These are phyloP conservation scores for Phytophthora colocasiae DNA, from an alignment of 352 stramenopile genomes.

Conservation along the genomic window DNA sequence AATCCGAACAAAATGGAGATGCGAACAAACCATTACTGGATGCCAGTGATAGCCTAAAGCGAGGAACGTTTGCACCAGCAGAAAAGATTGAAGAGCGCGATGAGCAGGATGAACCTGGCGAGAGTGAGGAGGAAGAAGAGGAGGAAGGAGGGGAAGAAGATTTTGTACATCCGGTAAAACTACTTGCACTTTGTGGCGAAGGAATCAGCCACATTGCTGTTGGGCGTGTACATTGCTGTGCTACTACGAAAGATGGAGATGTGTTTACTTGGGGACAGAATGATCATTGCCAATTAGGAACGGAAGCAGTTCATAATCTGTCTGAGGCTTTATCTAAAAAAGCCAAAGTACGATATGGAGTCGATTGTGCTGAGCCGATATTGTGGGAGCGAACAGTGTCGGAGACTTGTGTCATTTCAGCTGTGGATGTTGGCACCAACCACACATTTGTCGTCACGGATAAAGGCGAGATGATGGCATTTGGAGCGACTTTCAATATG, in stretches of 20 bases:
- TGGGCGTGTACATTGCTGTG: conserved; percentile 77
- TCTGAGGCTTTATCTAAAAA: conserved; percentile 62
- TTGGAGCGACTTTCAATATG: conserved; percentile 75
- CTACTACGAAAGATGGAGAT: conserved; percentile 79
- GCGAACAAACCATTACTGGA: conserved; percentile 4
- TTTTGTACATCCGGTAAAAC: conserved; percentile 75
- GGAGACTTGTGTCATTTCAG: conserved; percentile 60
- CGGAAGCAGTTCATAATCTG: conserved; percentile 69
- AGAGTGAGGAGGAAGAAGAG: conserved; percentile 24
- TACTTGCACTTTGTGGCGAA: conserved; percentile 69
- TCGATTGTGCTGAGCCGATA: conserved; percentile 63
- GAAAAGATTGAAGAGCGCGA: conserved; percentile 29
- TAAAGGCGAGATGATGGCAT: conserved; percentile 61
- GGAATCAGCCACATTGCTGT: conserved; percentile 78
- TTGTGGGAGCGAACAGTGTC: conserved; percentile 76
- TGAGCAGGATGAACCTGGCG: conserved; percentile 20
- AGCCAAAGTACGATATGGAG: conserved; percentile 61
- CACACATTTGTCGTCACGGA: conserved; percentile 73
- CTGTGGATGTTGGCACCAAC: conserved; percentile 72
- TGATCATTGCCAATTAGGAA: conserved; percentile 80
- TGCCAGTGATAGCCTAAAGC: conserved; percentile 3
- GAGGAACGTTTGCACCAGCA: background rate
- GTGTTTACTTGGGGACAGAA: conserved; percentile 89
- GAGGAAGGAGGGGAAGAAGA: conserved; percentile 64
- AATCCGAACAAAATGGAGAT: conserved; percentile 12